A percentile compares a stretch with the other conserved stretches of the same genome.
phyloP scores from a whole-genome alignment of 345 rosid species.

The Brassica cretica region DNA sequence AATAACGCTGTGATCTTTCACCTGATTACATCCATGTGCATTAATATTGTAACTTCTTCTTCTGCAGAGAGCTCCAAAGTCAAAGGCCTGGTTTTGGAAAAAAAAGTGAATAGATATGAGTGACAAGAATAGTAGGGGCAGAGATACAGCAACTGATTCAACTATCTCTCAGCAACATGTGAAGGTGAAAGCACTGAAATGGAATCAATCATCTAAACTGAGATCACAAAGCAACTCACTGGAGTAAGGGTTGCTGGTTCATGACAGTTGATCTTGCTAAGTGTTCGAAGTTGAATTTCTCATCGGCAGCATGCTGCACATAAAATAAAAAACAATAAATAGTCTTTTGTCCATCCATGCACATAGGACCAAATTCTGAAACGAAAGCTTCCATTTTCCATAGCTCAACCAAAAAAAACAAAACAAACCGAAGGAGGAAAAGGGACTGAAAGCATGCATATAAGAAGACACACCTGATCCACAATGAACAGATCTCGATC shows the following conservation, averaged over 20 bases:
- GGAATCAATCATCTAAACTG: constrained; percentile 20
- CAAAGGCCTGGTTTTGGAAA: constrained; percentile 55
- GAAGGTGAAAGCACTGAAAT: constrained; percentile 17
- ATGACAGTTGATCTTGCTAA: constrained; percentile 80
- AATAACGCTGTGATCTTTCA: constrained; percentile 31
- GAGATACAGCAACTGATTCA: neutral
- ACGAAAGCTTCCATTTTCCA: constrained; percentile 4
- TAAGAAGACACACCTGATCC: constrained; percentile 73
- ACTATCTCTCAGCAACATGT: neutral
- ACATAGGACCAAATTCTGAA: neutral
- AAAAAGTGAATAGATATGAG: neutral
- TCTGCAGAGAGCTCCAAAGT: constrained; percentile 90
- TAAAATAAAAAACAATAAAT: constrained; percentile 34
- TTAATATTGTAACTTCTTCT: constrained; percentile 79
- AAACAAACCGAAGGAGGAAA: neutral
- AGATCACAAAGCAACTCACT: constrained; percentile 55
- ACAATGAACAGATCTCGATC: constrained; percentile 90
- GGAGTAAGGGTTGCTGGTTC: constrained; percentile 93
- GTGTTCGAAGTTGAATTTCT: constrained; percentile 91
- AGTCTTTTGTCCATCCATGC: neutral
- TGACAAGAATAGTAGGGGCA: neutral
- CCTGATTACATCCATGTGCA: constrained; percentile 93
- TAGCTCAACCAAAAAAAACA: constrained; percentile 1
- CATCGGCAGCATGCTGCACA: constrained; percentile 98
- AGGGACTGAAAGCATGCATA: constrained; percentile 13